Conservation (phyloP, 176 grass and related monocot genomes). For the Poa pratensis region DNA sequence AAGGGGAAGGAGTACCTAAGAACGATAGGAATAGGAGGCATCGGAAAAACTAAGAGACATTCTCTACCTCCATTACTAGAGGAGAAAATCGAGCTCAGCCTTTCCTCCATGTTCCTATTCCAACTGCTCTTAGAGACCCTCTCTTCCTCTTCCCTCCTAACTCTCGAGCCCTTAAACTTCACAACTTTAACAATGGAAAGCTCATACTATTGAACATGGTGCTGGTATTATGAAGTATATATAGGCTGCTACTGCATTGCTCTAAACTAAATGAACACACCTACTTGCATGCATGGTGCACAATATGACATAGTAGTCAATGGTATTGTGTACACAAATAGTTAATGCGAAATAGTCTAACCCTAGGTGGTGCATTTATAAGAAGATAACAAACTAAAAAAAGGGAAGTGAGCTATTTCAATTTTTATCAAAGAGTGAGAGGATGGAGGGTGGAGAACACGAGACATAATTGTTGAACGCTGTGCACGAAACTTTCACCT, state of each 20-base stretch:
- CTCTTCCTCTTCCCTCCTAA: slow-evolving; percentile 29
- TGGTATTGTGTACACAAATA: no score
- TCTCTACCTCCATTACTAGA: not conserved
- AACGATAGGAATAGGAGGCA: slow-evolving; percentile 40
- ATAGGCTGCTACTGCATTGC: slow-evolving; percentile 8
- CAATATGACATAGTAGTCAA: no score
- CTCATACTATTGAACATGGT: not conserved
- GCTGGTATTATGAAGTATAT: slow-evolving; percentile 8
- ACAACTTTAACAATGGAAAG: not conserved
- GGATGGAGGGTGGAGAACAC: no score
- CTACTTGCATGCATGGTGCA: no score
- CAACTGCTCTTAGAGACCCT: not conserved
- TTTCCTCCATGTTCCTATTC: not conserved
- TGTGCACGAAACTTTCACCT: no score
- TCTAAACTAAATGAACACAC: not conserved
- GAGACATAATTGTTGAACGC: no score
- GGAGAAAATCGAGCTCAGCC: not conserved
- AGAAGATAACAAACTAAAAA: no score
- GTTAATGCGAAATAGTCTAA: no score
- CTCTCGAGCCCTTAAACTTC: not conserved
- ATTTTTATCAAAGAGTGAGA: no score
- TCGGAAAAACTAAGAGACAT: slow-evolving; percentile 23
- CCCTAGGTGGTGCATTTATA: no score
- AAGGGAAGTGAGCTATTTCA: no score
- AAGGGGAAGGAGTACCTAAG: slow-evolving; percentile 42